A percentile compares a stretch with the other conserved stretches of the same genome.
phyloP scores from a whole-genome alignment of 1,139 yeast species.

The Diutina sp. region DNA sequence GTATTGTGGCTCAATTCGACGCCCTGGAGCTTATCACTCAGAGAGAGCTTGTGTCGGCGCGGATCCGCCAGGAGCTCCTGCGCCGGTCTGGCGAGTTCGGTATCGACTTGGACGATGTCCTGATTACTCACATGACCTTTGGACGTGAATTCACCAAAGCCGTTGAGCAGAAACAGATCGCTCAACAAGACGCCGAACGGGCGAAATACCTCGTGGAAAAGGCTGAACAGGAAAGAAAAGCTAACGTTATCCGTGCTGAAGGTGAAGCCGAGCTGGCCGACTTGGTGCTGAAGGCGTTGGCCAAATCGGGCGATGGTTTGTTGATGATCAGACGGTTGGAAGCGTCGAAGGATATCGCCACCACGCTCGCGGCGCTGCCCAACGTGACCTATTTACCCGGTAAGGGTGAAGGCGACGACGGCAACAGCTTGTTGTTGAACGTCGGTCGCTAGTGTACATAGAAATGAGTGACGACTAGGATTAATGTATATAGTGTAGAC shows the following conservation, averaged over 20 bases:
- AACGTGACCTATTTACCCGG: slow-evolving; percentile 89
- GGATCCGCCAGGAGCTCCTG: slow-evolving; percentile 79
- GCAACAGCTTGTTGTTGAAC: slow-evolving; percentile 27
- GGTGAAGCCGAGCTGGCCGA: slow-evolving; percentile 99
- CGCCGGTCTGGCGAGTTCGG: slow-evolving; percentile 80
- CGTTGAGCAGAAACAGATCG: slow-evolving; percentile 97
- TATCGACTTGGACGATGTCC: slow-evolving; percentile 89
- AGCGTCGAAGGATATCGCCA: slow-evolving; percentile 25
- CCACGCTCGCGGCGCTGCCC: slow-evolving; percentile 36
- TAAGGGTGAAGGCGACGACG: slow-evolving; percentile 21
- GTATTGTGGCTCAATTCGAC: slow-evolving; percentile 95
- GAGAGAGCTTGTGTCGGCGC: slow-evolving; percentile 86
- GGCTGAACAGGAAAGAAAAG: slow-evolving; percentile 96
- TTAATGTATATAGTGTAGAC: background rate
- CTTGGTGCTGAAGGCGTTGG: slow-evolving; percentile 82
- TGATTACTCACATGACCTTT: slow-evolving; percentile 96
- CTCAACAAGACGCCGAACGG: slow-evolving; percentile 98
- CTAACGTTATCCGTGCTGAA: slow-evolving; percentile 91
- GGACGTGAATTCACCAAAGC: slow-evolving; percentile 97
- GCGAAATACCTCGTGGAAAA: slow-evolving; percentile 89
- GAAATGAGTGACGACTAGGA: background rate
- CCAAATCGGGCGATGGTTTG: slow-evolving; percentile 93
- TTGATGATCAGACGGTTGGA: slow-evolving; percentile 90
- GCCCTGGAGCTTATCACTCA: slow-evolving; percentile 97
- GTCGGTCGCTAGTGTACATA: slow-evolving; percentile 18